Conservation (phyloP, 371 early-diverging fungal genomes). For the Haplosporangium sp. region DNA sequence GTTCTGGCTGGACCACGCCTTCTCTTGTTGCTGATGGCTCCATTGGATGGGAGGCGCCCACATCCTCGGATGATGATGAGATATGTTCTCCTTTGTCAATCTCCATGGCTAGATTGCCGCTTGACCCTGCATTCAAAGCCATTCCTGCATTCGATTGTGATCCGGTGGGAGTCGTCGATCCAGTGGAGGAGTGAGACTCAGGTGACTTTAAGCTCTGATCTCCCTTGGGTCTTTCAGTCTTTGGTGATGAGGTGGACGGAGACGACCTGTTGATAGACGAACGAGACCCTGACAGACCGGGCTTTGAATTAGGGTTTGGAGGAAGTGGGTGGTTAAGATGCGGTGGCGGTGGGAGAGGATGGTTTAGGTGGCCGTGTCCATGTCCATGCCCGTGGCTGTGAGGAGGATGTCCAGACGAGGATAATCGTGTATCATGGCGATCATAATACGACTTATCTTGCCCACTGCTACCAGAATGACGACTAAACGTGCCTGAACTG, state of each 20-base stretch:
- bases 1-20: not conserved
- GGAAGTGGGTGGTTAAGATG: conserved; percentile 24
- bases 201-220: conserved; percentile 3
- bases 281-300: not conserved
- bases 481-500: not conserved
- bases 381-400: too few species aligned
- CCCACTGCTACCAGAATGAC: conserved; percentile 5
- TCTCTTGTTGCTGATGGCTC: too few species aligned
- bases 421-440: not conserved
- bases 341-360: conserved; percentile 31
- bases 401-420: too few species aligned
- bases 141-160: conserved; percentile 16
- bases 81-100: too few species aligned
- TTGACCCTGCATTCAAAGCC: conserved; percentile 5
- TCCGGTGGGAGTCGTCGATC: conserved; percentile 5
- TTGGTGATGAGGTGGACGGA: conserved; percentile 6
- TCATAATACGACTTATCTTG: too few species aligned
- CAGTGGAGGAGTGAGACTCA: conserved; percentile 5
- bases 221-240: not conserved
- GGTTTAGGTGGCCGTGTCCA: conserved; percentile 13
- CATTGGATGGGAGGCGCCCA: too few species aligned
- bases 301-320: conserved; percentile 10
- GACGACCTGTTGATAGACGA: conserved; percentile 1
- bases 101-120: too few species aligned
- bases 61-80: too few species aligned